Base-by-base conservation (phyloP, 148 eudicot genomes). In the Bassia scoparia region DNA sequence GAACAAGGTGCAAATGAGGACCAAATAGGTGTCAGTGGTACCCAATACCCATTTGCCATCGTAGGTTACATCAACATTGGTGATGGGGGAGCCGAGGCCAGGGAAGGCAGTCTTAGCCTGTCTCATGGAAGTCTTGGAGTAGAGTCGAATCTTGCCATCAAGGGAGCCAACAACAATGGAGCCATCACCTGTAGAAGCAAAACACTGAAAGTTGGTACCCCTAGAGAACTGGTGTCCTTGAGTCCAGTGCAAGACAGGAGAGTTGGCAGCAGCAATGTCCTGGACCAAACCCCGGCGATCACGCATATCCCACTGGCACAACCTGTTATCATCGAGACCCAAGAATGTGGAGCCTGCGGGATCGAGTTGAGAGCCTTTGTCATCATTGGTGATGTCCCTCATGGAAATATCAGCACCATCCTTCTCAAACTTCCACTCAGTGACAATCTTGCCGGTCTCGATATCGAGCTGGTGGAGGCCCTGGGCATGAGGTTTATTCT, bases 31-130 rank as follows among this genome's bases (percentile, higher is more conserved):
- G 65, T 91, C 93, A 1, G 98, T 91, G 0, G 98, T 95, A 53
- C 97, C 98, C 87, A 95, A 71, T 53, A 95, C 82, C 98, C 98
- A 95, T 73, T 91, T 95, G n/a, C 98, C 98, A 86, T 95, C 97
- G 75, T 91, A 95, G 11, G 98, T 95, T 34, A 91, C 98, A 80
- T 95, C 98, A 23, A 95, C 97, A 74, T 92, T 89, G 0, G 96
- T 95, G 38, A 95, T 87, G 0, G 98, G 96, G 0, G 96, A 91
- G 15, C 98, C 98, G 13, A 95, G 86, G 14, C 98, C 96, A 6
- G 99, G 99, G 65, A 95, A 95, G 10, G 97, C 99, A 13, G 99
- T 95, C 85, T 92, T 95, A 1, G 99, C 99, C 77, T 82, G 88
- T 83, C 99, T 87, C 99, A 95, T 95, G 5, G 97, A 89, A 26